Conservation (phyloP, 306 rosid species). For the Dryas octopetala region DNA sequence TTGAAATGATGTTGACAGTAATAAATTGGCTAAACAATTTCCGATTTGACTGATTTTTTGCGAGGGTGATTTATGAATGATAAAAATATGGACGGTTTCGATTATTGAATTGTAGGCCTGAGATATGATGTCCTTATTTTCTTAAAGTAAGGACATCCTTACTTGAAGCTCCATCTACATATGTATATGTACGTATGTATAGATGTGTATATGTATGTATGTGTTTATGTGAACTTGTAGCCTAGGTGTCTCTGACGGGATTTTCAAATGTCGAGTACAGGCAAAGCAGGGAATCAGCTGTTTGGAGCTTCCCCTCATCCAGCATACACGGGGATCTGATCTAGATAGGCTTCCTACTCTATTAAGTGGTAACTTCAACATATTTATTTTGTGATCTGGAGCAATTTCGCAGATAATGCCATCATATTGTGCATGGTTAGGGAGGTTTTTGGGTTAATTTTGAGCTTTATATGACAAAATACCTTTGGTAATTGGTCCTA, state of each 20-base stretch:
- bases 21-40: too few species aligned
- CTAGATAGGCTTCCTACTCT: conserved; percentile 62
- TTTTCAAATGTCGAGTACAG: conserved; percentile 58
- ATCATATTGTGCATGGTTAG: neutral
- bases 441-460: neutral
- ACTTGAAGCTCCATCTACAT: neutral
- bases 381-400: neutral
- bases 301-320: conserved; percentile 96
- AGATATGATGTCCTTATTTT: too few species aligned
- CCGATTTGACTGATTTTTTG: too few species aligned
- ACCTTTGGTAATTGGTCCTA: neutral
- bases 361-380: conserved; percentile 52
- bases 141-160: too few species aligned
- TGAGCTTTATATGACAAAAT: neutral
- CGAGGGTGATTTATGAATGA: too few species aligned
- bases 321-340: conserved; percentile 83
- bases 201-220: neutral
- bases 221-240: neutral
- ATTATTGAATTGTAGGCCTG: too few species aligned
- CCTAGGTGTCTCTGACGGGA: neutral
- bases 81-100: too few species aligned
- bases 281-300: conserved; percentile 77
- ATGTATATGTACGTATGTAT: neutral
- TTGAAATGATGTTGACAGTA: too few species aligned
- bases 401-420: neutral